Evolutionary conservation across 2,329 filamentous ascomycete species (phyloP).

Genomic region (Penicillium crustosum): DNA sequence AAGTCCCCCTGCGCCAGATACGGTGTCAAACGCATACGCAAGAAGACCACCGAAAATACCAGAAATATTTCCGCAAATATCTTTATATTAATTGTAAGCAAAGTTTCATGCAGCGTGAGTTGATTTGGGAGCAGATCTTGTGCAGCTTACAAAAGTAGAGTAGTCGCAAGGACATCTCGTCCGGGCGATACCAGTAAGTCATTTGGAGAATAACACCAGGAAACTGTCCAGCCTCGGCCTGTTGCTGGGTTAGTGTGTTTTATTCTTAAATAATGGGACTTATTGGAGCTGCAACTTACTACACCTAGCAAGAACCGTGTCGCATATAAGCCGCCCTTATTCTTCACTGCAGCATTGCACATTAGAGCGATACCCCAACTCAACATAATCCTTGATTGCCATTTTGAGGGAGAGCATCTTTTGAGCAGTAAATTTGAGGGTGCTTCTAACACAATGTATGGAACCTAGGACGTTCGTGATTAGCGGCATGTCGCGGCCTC

Average conservation of each 20-base stretch:
- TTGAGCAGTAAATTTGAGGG: constrained; percentile 33
- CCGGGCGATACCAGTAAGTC: constrained; percentile 50
- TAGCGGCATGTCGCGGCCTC: background rate
- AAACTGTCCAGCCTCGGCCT: constrained; percentile 45
- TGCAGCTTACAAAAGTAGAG: constrained; percentile 47
- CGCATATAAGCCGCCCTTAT: constrained; percentile 40
- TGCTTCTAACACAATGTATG: constrained; percentile 28
- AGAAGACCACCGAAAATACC: constrained; percentile 46
- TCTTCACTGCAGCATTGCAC: constrained; percentile 43
- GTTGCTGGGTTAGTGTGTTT: background rate
- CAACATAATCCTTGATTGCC: constrained; percentile 34
- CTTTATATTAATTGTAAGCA: constrained; percentile 18
- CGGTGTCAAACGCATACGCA: constrained; percentile 47
- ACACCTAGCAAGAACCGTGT: constrained; percentile 45
- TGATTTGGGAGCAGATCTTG: background rate
- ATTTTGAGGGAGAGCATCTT: constrained; percentile 32
- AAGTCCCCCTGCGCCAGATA: constrained; percentile 37
- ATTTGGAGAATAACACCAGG: constrained; percentile 46
- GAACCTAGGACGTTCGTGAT: constrained; percentile 14
- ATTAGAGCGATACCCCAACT: constrained; percentile 32
- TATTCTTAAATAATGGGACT: background rate
- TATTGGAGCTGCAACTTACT: constrained; percentile 20
- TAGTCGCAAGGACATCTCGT: constrained; percentile 46
- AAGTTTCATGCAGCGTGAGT: constrained; percentile 14
- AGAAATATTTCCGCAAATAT: constrained; percentile 44